phyloP scores from a whole-genome alignment of 805 yeast species.

The Clavispora asparagi region DNA sequence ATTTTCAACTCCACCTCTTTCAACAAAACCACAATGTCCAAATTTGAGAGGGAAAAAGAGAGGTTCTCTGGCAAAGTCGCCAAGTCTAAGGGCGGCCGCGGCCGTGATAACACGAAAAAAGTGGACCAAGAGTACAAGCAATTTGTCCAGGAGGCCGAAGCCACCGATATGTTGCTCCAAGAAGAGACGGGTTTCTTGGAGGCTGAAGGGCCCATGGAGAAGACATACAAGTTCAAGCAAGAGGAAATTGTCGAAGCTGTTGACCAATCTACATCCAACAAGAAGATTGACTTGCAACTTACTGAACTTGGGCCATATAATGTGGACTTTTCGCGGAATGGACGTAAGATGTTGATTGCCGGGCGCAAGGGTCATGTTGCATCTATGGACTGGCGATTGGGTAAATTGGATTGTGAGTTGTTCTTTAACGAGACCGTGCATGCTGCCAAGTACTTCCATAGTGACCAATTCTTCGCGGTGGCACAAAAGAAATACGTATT shows the following conservation, averaged over 20 bases:
- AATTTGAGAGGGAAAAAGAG: conserved; percentile 12
- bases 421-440: conserved; percentile 84
- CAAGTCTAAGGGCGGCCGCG: conserved; percentile 10
- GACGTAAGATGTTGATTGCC: conserved; percentile 76
- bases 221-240: conserved; percentile 80
- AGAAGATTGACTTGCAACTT: conserved; percentile 67
- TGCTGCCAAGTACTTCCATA: conserved; percentile 86
- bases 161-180: conserved; percentile 77
- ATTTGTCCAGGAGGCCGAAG: conserved; percentile 79
- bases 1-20: neutral
- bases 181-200: conserved; percentile 86
- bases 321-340: conserved; percentile 79
- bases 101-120: conserved; percentile 45
- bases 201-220: conserved; percentile 88
- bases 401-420: conserved; percentile 74
- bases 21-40: conserved; percentile 5
- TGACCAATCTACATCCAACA: conserved; percentile 69
- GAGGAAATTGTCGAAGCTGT: conserved; percentile 71
- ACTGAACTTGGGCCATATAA: conserved; percentile 83
- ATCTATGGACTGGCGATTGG: conserved; percentile 91
- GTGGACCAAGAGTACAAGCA: conserved; percentile 68
- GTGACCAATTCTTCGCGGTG: conserved; percentile 90
- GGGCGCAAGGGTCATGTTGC: conserved; percentile 96
- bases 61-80: conserved; percentile 10
- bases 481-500: conserved; percentile 95